Evolutionary conservation across 345 rosid genomes (phyloP).

Genomic region (Lepidium africanum): DNA sequence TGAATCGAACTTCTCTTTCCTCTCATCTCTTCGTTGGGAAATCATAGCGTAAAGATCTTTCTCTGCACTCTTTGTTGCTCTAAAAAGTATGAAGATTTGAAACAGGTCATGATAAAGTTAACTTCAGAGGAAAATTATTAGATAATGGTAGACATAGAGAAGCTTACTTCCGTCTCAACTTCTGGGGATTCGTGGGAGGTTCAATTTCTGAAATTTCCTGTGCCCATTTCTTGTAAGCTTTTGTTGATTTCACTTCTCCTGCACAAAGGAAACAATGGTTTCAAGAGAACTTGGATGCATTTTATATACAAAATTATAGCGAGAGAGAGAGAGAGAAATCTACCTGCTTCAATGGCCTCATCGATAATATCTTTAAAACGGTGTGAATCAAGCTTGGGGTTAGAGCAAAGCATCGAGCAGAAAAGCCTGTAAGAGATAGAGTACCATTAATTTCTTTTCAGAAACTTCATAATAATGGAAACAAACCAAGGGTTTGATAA

Average conservation of each 20-base stretch:
- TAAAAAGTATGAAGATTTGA: conserved; percentile 1
- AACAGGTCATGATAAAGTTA: background rate
- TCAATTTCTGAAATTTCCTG: conserved; percentile 47
- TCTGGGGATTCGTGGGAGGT: conserved; percentile 64
- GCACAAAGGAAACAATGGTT: background rate
- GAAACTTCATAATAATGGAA: background rate
- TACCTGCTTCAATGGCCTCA: conserved; percentile 67
- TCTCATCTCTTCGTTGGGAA: conserved; percentile 52
- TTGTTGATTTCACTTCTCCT: conserved; percentile 73
- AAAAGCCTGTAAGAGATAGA: conserved; percentile 50
- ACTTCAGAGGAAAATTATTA: background rate
- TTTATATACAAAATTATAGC: background rate
- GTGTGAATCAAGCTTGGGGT: conserved; percentile 84
- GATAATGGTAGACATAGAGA: background rate
- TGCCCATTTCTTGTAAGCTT: conserved; percentile 80
- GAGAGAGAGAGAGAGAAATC: background rate
- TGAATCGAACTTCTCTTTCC: conserved; percentile 69
- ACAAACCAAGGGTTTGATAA: background rate
- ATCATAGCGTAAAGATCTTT: conserved; percentile 52
- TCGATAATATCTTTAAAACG: conserved; percentile 74
- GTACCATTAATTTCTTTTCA: background rate
- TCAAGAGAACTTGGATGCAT: background rate
- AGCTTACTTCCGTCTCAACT: conserved; percentile 54
- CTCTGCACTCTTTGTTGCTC: conserved; percentile 44
- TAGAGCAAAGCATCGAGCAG: conserved; percentile 90